A percentile compares a stretch with the other conserved stretches of the same genome.
phyloP scores from a whole-genome alignment of 2,329 filamentous ascomycete genomes.

The Xylaria sp. region DNA sequence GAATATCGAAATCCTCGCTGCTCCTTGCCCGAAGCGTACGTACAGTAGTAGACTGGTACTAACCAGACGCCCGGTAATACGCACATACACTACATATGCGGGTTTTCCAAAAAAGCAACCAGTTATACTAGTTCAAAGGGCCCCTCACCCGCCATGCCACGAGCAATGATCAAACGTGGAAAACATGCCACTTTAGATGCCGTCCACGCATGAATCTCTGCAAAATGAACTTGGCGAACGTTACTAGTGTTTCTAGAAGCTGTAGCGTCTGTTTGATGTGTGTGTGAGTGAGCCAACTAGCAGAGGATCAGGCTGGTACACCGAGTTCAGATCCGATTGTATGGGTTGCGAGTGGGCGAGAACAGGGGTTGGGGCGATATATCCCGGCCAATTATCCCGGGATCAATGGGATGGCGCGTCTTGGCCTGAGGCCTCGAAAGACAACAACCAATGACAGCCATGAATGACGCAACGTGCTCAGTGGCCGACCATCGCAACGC shows the following conservation, averaged over 20 bases:
- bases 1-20: background rate
- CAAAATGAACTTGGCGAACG: background rate
- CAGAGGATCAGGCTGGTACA: background rate
- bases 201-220: background rate
- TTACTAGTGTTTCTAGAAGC: constrained; percentile 19
- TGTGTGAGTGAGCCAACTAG: background rate
- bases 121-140: background rate
- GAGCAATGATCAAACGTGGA: background rate
- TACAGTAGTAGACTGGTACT: background rate
- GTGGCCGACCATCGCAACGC: background rate
- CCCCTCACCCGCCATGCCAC: background rate
- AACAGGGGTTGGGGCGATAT: background rate
- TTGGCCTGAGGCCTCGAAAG: background rate
- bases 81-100: too few species aligned
- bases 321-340: constrained; percentile 15
- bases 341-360: constrained; percentile 14
- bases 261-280: background rate
- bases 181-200: background rate
- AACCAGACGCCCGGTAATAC: background rate
- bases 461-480: constrained; percentile 19
- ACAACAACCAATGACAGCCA: constrained; percentile 10
- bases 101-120: background rate
- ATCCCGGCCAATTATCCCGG: background rate
- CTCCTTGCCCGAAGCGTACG: background rate
- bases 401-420: background rate